A percentile compares a stretch with the other conserved stretches of the same genome.
Conservation (phyloP, 2,329 filamentous ascomycete species). For the Lasiodiplodia sp. region DNA sequence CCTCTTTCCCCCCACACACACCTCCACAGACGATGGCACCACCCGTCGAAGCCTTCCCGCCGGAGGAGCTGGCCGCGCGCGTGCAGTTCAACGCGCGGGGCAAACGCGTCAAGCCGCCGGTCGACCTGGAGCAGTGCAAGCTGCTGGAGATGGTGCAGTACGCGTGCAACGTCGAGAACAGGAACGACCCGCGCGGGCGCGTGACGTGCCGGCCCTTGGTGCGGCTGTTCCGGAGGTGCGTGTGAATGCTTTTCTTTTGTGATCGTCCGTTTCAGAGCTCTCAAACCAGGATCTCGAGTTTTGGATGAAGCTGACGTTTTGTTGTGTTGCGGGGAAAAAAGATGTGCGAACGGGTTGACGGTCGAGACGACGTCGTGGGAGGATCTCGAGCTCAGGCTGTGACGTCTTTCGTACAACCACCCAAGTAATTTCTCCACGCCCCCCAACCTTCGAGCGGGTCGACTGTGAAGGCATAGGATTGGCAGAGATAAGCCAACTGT, state of each 20-base stretch:
- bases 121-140: slow-evolving; percentile 62
- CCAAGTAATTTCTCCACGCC: neutral
- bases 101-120: slow-evolving; percentile 60
- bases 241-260: slow-evolving; percentile 29
- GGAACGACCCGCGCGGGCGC: slow-evolving; percentile 48
- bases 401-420: slow-evolving; percentile 30
- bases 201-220: slow-evolving; percentile 65
- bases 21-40: slow-evolving; percentile 59
- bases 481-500: neutral
- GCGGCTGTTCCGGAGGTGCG: slow-evolving; percentile 65
- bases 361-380: slow-evolving; percentile 71
- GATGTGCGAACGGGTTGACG: slow-evolving; percentile 62
- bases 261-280: too few species aligned
- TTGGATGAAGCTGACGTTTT: slow-evolving; percentile 32
- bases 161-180: slow-evolving; percentile 61
- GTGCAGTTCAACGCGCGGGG: slow-evolving; percentile 60
- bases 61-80: slow-evolving; percentile 58
- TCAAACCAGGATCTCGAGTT: neutral
- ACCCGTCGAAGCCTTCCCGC: slow-evolving; percentile 60
- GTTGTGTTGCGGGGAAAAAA: slow-evolving; percentile 34
- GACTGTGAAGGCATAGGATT: neutral
- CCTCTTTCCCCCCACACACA: slow-evolving; percentile 28
- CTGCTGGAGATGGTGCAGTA: slow-evolving; percentile 69
- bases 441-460: neutral
- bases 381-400: slow-evolving; percentile 44